Conservation (phyloP, 768 basidiomycete genomes). For the Leccinum imitatum region DNA sequence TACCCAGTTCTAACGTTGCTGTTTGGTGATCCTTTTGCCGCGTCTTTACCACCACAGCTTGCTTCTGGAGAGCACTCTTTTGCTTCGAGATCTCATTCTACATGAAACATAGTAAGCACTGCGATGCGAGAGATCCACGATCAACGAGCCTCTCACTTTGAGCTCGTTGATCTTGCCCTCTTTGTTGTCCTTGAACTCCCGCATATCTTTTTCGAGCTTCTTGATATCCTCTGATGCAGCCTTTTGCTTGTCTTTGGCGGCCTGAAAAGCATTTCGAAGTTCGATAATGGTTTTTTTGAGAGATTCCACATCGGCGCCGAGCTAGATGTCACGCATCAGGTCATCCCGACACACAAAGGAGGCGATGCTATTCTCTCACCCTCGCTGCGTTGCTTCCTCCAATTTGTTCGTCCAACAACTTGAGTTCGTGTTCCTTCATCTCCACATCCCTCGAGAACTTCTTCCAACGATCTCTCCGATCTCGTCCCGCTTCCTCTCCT, state of each 20-base stretch:
- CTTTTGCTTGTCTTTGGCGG: conserved; percentile 74
- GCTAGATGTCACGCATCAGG: conserved; percentile 42
- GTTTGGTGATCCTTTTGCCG: conserved; percentile 91
- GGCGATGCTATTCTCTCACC: conserved; percentile 46
- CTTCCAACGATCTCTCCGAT: conserved; percentile 62
- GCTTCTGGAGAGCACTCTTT: conserved; percentile 79
- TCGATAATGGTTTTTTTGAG: conserved; percentile 62
- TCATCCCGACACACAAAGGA: background rate
- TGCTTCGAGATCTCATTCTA: conserved; percentile 74
- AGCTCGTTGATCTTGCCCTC: conserved; percentile 95
- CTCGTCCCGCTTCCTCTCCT: conserved; percentile 52
- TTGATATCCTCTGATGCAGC: conserved; percentile 73
- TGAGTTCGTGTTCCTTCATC: conserved; percentile 86
- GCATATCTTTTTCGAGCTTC: conserved; percentile 95
- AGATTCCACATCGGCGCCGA: conserved; percentile 75
- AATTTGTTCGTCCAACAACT: conserved; percentile 79
- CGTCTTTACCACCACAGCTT: conserved; percentile 77
- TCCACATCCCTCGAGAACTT: conserved; percentile 66
- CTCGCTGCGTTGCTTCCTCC: conserved; percentile 86
- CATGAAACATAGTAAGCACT: background rate
- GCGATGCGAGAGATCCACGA: background rate
- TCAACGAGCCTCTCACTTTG: conserved; percentile 52
- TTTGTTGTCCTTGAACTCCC: conserved; percentile 98
- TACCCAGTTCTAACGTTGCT: conserved; percentile 84
- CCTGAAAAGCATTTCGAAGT: conserved; percentile 56